These are phyloP conservation scores for Pterocarpus santalinus DNA, from an alignment of 306 rosid species.

Conservation along the genomic window DNA sequence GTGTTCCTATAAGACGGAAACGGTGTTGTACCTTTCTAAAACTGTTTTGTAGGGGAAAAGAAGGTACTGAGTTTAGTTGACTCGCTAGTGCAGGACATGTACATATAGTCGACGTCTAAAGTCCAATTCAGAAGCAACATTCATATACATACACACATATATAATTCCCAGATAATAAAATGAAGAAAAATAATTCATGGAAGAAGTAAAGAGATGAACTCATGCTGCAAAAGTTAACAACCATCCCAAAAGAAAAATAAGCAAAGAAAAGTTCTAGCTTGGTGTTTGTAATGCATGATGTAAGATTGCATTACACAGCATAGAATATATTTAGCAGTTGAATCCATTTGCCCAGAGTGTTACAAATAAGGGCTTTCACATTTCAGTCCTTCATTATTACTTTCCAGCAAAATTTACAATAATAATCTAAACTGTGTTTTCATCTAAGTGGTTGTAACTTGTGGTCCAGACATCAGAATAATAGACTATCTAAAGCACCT, in stretches of 20 bases:
- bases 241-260: neutral
- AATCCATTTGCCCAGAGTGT: constrained; percentile 16
- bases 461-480: constrained; percentile 59
- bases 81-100: neutral
- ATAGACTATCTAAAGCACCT: constrained; percentile 40
- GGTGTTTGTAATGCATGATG: constrained; percentile 44
- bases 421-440: constrained; percentile 3
- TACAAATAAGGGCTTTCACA: neutral
- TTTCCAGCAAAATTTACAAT: constrained; percentile 1
- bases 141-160: neutral
- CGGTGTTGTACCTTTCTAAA: neutral
- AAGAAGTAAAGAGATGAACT: constrained; percentile 13
- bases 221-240: constrained; percentile 43
- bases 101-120: too few relatives aligned
- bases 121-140: neutral
- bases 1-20: neutral
- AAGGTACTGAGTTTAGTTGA: neutral
- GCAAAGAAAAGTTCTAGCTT: constrained; percentile 10
- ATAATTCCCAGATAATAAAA: constrained; percentile 8
- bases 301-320: constrained; percentile 41
- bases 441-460: constrained; percentile 36
- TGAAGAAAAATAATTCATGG: constrained; percentile 9
- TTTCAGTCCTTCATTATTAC: constrained; percentile 29
- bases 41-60: neutral
- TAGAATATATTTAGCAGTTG: constrained; percentile 10